Conservation (phyloP, 148 eudicot species). For the Arbutus unedo region DNA sequence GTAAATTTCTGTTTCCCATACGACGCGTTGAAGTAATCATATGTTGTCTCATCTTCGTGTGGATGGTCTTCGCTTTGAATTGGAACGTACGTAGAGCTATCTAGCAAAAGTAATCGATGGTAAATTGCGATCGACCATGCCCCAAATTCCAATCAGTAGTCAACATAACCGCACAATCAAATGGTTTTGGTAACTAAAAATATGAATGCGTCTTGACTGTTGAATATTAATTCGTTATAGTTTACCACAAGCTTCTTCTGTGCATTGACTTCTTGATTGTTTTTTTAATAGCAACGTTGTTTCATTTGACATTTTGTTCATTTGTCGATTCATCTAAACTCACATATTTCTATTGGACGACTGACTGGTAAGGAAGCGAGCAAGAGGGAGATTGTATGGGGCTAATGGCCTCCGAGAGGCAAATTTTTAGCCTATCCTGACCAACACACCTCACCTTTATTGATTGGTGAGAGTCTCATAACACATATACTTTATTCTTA, state of each 20-base stretch:
- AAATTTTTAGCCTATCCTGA: conserved; percentile 40
- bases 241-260: background rate
- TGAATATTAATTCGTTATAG: background rate
- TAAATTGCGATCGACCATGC: background rate
- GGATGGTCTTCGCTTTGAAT: background rate
- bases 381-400: background rate
- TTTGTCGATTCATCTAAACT: background rate
- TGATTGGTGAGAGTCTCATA: conserved; percentile 39
- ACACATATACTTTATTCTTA: background rate
- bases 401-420: conserved; percentile 27
- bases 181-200: background rate
- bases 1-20: background rate
- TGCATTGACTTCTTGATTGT: background rate
- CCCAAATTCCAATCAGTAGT: background rate
- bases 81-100: background rate
- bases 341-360: conserved; percentile 15
- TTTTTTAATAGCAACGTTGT: background rate
- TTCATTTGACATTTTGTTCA: background rate
- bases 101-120: background rate
- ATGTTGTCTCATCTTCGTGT: background rate
- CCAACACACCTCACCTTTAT: conserved; percentile 38
- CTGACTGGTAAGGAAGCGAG: conserved; percentile 15
- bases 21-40: background rate
- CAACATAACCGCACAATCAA: background rate
- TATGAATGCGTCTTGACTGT: background rate